Conservation (phyloP, 1,139 yeast genomes). For the Yamadazyma conglobata region DNA sequence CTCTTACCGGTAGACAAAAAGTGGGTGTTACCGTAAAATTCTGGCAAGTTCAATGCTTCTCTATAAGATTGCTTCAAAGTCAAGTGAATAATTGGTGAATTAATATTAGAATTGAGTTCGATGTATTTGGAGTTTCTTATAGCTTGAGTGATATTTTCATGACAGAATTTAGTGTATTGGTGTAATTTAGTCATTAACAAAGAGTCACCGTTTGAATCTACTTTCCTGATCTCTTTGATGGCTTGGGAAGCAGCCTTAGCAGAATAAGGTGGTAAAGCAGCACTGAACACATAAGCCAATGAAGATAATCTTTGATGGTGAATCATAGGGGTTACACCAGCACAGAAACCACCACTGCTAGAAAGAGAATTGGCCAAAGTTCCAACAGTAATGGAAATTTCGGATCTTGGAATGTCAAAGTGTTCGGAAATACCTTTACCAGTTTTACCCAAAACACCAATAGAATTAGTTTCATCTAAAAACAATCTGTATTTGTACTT, state of each 20-base stretch:
- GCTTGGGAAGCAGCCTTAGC: conserved; percentile 71
- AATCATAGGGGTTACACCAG: conserved; percentile 79
- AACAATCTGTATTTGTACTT: conserved; percentile 81
- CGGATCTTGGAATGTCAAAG: conserved; percentile 57
- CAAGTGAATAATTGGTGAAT: conserved; percentile 69
- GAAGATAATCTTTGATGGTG: conserved; percentile 92
- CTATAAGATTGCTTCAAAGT: conserved; percentile 46
- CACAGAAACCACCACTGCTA: conserved; percentile 94
- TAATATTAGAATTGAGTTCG: conserved; percentile 52
- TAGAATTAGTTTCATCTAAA: conserved; percentile 81
- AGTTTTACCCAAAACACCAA: conserved; percentile 79
- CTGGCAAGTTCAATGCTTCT: conserved; percentile 41
- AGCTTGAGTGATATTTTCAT: conserved; percentile 16
- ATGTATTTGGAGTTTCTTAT: conserved; percentile 32
- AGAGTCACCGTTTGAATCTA: conserved; percentile 37
- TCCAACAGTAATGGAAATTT: conserved; percentile 82
- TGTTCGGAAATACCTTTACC: conserved; percentile 88
- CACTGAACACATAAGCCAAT: conserved; percentile 88
- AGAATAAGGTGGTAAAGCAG: conserved; percentile 89
- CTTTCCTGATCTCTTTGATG: conserved; percentile 35
- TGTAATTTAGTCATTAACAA: conserved; percentile 27
- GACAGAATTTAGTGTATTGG: conserved; percentile 19
- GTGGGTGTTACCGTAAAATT: conserved; percentile 42
- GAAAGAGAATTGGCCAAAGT: conserved; percentile 81
- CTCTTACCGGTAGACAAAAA: conserved; percentile 40